Evolutionary conservation across 2,329 filamentous ascomycete species (phyloP).

Genomic region (Colletotrichum sp.): DNA sequence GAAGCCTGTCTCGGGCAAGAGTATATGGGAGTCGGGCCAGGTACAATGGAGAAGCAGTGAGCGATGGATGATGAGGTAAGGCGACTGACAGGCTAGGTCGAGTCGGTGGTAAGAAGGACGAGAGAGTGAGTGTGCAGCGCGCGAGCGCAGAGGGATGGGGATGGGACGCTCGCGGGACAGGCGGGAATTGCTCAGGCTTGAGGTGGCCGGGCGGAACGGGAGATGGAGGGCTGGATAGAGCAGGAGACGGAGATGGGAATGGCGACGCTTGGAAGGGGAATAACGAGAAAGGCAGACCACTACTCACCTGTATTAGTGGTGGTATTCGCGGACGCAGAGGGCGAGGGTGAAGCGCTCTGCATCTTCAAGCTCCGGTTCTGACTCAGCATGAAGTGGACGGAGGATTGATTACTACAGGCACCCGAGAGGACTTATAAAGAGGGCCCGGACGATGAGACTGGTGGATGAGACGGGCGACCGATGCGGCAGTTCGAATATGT

Average conservation of each 20-base stretch:
- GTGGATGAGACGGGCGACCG: constrained; percentile 16
- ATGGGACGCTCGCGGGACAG: neutral
- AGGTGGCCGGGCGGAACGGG: neutral
- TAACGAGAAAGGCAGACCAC: neutral
- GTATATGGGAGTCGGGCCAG: neutral
- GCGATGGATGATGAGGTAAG: constrained; percentile 14
- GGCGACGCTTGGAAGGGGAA: neutral
- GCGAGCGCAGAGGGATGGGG: neutral
- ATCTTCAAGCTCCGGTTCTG: constrained; percentile 25
- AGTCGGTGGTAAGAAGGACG: neutral
- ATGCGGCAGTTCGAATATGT: constrained; percentile 20
- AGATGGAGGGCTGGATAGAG: neutral
- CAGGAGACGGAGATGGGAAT: neutral
- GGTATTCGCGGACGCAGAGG: constrained; percentile 22
- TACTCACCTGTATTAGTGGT: constrained; percentile 23
- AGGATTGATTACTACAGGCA: constrained; percentile 24
- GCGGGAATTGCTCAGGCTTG: neutral
- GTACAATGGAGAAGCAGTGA: neutral
- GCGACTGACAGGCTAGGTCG: neutral
- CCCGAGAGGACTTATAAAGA: constrained; percentile 20
- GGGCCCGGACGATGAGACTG: constrained; percentile 19
- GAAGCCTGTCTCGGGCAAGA: neutral
- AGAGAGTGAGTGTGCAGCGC: neutral
- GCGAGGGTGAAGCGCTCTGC: constrained; percentile 22
- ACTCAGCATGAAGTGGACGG: constrained; percentile 24